These are phyloP conservation scores for Luzula sylvatica DNA, from an alignment of 176 grass and related monocot species.

Conservation along the genomic window DNA sequence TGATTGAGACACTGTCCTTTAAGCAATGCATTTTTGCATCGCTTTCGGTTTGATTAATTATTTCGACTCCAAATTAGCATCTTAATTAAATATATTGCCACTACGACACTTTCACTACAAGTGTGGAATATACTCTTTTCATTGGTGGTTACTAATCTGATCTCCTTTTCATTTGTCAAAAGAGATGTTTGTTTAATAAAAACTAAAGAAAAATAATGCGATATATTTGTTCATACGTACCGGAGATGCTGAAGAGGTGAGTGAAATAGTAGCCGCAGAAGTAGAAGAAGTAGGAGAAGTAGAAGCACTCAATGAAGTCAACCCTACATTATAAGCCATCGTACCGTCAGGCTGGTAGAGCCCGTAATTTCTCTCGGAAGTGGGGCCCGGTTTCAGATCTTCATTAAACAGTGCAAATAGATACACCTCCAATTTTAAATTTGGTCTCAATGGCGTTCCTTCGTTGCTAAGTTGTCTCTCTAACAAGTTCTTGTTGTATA, in stretches of 20 bases:
- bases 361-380: conserved; percentile 87
- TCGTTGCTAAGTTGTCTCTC: conserved; percentile 43
- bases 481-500: conserved; percentile 78
- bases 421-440: conserved; percentile 61
- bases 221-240: conserved; percentile 20
- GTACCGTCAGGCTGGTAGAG: conserved; percentile 59
- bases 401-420: conserved; percentile 98
- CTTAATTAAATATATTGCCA: conserved; percentile 25
- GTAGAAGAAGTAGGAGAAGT: conserved; percentile 13
- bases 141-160: conserved; percentile 29
- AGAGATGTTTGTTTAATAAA: conserved; percentile 12
- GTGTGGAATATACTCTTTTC: conserved; percentile 39
- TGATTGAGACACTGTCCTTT: conserved; percentile 4
- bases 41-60: conserved; percentile 24
- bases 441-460: conserved; percentile 77
- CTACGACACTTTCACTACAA: conserved; percentile 17
- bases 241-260: conserved; percentile 28
- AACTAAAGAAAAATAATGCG: background rate
- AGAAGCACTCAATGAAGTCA: conserved; percentile 4
- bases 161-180: conserved; percentile 17
- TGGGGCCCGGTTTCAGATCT: conserved; percentile 72
- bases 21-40: background rate
- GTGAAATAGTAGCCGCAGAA: conserved; percentile 47
- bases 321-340: conserved; percentile 87
- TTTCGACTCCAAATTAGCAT: conserved; percentile 18